Evolutionary conservation across 257 asterid species (phyloP).

Genomic region (Henckelia pumila): DNA sequence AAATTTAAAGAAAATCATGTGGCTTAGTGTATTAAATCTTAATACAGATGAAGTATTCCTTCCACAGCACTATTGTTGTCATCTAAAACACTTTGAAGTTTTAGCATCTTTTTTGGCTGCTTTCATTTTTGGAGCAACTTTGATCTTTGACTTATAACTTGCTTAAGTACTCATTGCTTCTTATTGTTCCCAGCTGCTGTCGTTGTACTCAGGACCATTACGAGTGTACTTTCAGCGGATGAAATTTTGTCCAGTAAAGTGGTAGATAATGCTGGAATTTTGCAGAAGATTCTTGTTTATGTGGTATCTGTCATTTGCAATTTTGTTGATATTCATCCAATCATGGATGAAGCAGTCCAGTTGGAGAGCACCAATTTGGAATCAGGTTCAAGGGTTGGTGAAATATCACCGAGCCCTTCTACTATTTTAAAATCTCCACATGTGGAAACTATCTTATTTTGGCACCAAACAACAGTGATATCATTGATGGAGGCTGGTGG

Average conservation of each 20-base stretch:
- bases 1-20: not conserved
- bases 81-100: conserved; percentile 12
- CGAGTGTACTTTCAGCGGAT: conserved; percentile 73
- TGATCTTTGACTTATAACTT: conserved; percentile 20
- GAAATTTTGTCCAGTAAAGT: conserved; percentile 50
- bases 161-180: conserved; percentile 24
- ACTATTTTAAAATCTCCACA: conserved; percentile 34
- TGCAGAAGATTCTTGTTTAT: conserved; percentile 74
- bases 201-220: conserved; percentile 81
- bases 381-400: conserved; percentile 37
- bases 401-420: conserved; percentile 34
- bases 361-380: conserved; percentile 36
- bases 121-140: conserved; percentile 8
- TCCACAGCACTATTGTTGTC: conserved; percentile 12
- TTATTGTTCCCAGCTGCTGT: conserved; percentile 67
- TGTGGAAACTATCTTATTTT: conserved; percentile 51
- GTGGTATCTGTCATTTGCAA: conserved; percentile 74
- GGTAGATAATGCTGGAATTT: conserved; percentile 58
- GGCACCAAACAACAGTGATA: conserved; percentile 86
- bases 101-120: not conserved
- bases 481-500: conserved; percentile 99
- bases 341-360: conserved; percentile 40
- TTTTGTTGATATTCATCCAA: conserved; percentile 56
- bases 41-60: not conserved
- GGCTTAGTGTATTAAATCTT: conserved; percentile 7